A percentile compares a stretch with the other conserved stretches of the same genome.
Conservation (phyloP, 768 basidiomycete genomes). For the Tricholoma hemisulphureum region DNA sequence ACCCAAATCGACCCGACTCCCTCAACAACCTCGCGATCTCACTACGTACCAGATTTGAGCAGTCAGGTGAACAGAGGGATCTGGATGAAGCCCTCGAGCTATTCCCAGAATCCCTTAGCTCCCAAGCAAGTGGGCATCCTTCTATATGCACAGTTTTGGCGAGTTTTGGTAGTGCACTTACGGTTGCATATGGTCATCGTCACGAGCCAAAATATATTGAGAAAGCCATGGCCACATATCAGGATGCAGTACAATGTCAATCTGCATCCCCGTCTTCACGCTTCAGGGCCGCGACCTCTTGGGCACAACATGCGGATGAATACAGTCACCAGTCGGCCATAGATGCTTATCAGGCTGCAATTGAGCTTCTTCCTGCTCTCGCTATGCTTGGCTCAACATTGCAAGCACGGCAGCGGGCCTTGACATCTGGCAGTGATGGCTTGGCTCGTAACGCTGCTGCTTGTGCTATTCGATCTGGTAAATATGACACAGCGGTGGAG, state of each 20-base stretch:
- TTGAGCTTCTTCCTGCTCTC: background rate
- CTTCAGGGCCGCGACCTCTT: conserved; percentile 7
- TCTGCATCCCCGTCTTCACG: conserved; percentile 3
- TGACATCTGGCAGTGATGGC: background rate
- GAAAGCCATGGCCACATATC: conserved; percentile 11
- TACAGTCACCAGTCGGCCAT: background rate
- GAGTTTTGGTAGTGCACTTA: conserved; percentile 5
- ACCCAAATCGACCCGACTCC: conserved; percentile 8
- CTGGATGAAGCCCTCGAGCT: conserved; percentile 6
- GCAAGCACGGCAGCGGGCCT: background rate
- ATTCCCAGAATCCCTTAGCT: background rate
- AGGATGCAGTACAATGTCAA: conserved; percentile 4
- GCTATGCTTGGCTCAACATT: background rate
- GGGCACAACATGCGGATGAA: conserved; percentile 10
- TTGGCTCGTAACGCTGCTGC: background rate
- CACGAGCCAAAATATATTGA: conserved; percentile 6
- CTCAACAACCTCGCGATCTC: conserved; percentile 10
- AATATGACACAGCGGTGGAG: background rate
- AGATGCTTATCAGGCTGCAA: background rate
- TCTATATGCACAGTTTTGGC: background rate
- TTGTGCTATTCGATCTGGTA: background rate
- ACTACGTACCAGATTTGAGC: conserved; percentile 4
- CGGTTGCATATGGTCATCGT: background rate
- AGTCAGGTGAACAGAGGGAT: conserved; percentile 1
- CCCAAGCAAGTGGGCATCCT: background rate